Conservation (phyloP, 78 protist species). For the Bigelowiella natans region DNA sequence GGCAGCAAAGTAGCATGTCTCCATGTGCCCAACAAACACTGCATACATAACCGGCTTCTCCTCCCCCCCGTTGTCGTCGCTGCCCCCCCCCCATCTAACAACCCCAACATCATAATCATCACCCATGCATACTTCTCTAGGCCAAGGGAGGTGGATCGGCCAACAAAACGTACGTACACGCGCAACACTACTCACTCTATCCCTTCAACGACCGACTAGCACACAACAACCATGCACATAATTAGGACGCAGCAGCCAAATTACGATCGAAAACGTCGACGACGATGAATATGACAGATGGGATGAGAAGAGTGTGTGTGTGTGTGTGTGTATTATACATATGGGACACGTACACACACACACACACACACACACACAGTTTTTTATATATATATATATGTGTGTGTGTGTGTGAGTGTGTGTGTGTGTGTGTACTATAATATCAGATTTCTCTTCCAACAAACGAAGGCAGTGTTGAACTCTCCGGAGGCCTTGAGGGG, state of each 20-base stretch:
- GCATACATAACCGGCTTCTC: no score
- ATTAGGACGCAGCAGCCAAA: no score
- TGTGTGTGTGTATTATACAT: neutral
- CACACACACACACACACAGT: neutral
- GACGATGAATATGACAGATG: no score
- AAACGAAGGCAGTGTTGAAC: neutral
- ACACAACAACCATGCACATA: neutral
- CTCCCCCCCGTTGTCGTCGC: no score
- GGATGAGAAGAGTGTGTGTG: neutral
- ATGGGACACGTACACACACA: neutral
- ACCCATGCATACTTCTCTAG: no score
- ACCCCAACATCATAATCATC: no score
- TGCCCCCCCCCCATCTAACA: no score
- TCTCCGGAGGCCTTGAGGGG: neutral
- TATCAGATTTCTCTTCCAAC: neutral
- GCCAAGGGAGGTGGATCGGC: constrained; percentile 78
- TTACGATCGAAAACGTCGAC: no score
- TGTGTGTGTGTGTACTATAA: neutral
- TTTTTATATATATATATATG: neutral
- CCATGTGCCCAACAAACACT: no score
- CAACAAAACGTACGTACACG: constrained; percentile 71
- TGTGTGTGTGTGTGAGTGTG: neutral
- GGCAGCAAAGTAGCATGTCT: no score
- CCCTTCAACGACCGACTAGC: neutral
- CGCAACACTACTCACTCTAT: constrained; percentile 55